These are phyloP conservation scores for Perilla frutescens DNA, from an alignment of 257 asterid genomes.

Conservation along the genomic window DNA sequence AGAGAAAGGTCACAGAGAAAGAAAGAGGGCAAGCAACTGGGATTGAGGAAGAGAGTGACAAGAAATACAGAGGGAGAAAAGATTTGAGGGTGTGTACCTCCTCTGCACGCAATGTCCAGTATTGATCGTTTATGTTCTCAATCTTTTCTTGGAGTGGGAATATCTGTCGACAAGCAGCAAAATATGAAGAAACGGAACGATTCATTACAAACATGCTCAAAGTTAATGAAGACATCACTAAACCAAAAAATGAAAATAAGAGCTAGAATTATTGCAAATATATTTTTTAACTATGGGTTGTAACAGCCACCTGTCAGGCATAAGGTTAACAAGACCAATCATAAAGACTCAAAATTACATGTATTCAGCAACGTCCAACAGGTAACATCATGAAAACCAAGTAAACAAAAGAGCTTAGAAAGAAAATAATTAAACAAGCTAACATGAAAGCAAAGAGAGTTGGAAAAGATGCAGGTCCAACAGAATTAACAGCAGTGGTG, in stretches of 20 bases:
- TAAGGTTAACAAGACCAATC: not conserved
- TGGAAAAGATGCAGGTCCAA: not conserved
- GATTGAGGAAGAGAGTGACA: not conserved
- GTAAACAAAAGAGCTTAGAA: not conserved
- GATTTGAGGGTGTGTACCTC: slow-evolving; percentile 52
- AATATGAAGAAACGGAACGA: not conserved
- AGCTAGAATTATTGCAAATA: not conserved
- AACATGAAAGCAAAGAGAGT: not conserved
- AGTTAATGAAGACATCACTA: not conserved
- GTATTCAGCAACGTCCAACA: slow-evolving; percentile 2
- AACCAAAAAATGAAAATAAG: not conserved
- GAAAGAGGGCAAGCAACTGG: not conserved
- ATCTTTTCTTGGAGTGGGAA: slow-evolving; percentile 76
- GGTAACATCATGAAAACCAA: not conserved
- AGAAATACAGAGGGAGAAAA: not conserved
- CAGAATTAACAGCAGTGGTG: slow-evolving; percentile 1
- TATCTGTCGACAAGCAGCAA: slow-evolving; percentile 54
- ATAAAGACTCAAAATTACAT: slow-evolving; percentile 1
- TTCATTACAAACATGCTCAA: not conserved
- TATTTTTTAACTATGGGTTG: not conserved
- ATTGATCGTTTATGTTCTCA: slow-evolving; percentile 88
- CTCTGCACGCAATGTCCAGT: slow-evolving; percentile 88
- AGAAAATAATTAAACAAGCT: not conserved
- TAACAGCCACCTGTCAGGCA: slow-evolving; percentile 11
- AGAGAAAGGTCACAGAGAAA: not conserved